These are phyloP conservation scores for Chionographis japonica DNA, from an alignment of 106 monocot species.

Conservation along the genomic window DNA sequence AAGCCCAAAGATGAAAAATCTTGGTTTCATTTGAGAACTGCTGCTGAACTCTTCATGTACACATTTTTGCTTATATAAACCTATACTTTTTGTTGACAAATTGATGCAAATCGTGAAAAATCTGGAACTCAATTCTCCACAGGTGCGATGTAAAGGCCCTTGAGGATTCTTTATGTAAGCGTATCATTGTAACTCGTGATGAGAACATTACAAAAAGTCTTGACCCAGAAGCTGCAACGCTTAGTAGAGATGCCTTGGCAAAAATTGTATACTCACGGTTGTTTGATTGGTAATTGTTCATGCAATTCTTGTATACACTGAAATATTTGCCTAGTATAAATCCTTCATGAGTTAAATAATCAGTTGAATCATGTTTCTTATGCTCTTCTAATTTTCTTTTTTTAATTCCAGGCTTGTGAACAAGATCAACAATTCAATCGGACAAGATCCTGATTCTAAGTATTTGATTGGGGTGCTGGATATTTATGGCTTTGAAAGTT, in stretches of 20 bases:
- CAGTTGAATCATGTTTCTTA: background rate
- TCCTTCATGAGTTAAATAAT: too few relatives aligned
- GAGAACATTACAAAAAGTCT: slow-evolving; percentile 68
- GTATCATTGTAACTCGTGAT: slow-evolving; percentile 76
- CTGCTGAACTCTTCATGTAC: slow-evolving; percentile 56
- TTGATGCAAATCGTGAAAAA: background rate
- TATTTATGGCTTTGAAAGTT: slow-evolving; percentile 88
- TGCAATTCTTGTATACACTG: background rate
- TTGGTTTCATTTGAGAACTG: slow-evolving; percentile 33
- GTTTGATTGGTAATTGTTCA: slow-evolving; percentile 64
- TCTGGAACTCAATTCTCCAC: background rate
- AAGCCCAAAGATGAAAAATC: slow-evolving; percentile 45
- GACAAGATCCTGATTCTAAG: slow-evolving; percentile 76
- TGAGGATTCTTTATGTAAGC: slow-evolving; percentile 69
- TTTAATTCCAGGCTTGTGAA: slow-evolving; percentile 58
- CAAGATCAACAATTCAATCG: slow-evolving; percentile 76
- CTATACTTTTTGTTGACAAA: background rate
- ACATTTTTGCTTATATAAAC: background rate
- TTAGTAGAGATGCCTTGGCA: slow-evolving; percentile 77
- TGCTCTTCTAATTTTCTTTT: background rate
- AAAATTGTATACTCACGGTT: slow-evolving; percentile 74
- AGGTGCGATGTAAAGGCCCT: slow-evolving; percentile 67
- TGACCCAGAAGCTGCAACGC: slow-evolving; percentile 50
- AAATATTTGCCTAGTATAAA: too few relatives aligned
- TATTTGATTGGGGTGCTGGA: slow-evolving; percentile 75